Base-by-base conservation (phyloP, 2,329 filamentous ascomycete genomes). In the Calonectria fujianensis region DNA sequence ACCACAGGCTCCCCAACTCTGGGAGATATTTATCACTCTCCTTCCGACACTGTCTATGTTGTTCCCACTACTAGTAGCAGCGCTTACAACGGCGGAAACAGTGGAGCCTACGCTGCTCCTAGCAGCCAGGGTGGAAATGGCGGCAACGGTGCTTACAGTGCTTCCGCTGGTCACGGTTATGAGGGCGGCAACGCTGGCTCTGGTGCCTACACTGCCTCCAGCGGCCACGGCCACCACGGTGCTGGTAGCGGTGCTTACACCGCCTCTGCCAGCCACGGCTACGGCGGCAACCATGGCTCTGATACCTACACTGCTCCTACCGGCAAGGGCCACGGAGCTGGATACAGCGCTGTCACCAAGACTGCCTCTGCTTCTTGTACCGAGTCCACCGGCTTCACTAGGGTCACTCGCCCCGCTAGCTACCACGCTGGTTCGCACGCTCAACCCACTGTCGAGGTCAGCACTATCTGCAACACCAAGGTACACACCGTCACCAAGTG, bases 401-500 rank as follows among this genome's bases (percentile, higher is more conserved):
- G 13, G 51, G 29, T 57, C 29, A 32, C 29, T 20, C 51, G 29
- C 27, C 20, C 31, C 6, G 29, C 52, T 24, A 4, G 20, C 35
- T 20, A 31, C 31, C 32, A 31, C 18, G 20, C 29, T 32, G 31
- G 29, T 3, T 57, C 20, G 18, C 37, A 57, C 20, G 52, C 18
- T 13, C 1, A 31, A 7, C 52, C 52, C 4, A 35, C 31, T 11
- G 18, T 20, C 2, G 27, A 63, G 57, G 57, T 41, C 57, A 63
- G n/a, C 11, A 63, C 57, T 1, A 27, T 63, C 20, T 24, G 14
- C 35, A 41, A 16, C 13, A 63, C 35, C 35, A 63, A 63, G n/a
- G 35, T 41, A 2, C 31, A 63, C 35, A 41, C 57, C 5, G 24
- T 63, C n/a, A 63, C 57, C 13, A 41, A 63, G 35, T 63, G 57